Evolutionary conservation across 495 filamentous ascomycete genomes (phyloP).

Genomic region (Aspergillus cavernicola): DNA sequence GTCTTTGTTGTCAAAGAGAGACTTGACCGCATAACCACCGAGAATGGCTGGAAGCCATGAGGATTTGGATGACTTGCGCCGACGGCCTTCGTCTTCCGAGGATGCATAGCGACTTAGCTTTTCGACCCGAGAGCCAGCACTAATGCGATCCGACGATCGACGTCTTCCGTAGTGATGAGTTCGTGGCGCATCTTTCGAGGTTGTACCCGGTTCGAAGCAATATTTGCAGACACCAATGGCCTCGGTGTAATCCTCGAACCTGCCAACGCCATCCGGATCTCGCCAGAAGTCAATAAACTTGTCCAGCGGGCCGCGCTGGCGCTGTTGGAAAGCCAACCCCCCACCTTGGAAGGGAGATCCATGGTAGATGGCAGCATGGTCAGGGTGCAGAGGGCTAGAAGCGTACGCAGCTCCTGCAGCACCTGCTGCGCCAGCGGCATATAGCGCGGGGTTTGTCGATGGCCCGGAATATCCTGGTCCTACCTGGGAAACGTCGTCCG

Average conservation of each 20-base stretch:
- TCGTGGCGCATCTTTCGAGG: constrained; percentile 58
- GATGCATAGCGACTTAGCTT: constrained; percentile 57
- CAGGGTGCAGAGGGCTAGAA: constrained; percentile 27
- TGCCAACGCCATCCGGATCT: constrained; percentile 63
- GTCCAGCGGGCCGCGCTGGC: constrained; percentile 51
- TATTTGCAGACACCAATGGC: constrained; percentile 64
- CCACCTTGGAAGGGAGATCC: constrained; percentile 23
- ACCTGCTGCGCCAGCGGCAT: constrained; percentile 43
- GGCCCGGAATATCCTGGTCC: constrained; percentile 19
- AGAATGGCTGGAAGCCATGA: constrained; percentile 54
- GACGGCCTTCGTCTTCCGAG: constrained; percentile 50
- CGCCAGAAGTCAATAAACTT: constrained; percentile 62
- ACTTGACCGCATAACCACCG: constrained; percentile 53
- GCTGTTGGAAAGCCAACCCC: constrained; percentile 42
- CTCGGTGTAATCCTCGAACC: constrained; percentile 73
- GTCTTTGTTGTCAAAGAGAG: constrained; percentile 48
- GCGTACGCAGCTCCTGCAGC: constrained; percentile 44
- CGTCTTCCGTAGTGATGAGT: constrained; percentile 55
- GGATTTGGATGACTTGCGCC: constrained; percentile 38
- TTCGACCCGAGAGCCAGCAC: constrained; percentile 46
- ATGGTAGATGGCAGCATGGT: constrained; percentile 21
- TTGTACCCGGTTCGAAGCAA: constrained; percentile 64
- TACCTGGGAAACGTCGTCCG: constrained; percentile 26
- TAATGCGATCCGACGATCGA: constrained; percentile 45
- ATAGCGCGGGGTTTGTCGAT: constrained; percentile 31